Percentiles rank a stretch among this genome's conserved stretches.
phyloP scores from a whole-genome alignment of 2,329 filamentous ascomycete genomes.

The Epichloe hybrida region DNA sequence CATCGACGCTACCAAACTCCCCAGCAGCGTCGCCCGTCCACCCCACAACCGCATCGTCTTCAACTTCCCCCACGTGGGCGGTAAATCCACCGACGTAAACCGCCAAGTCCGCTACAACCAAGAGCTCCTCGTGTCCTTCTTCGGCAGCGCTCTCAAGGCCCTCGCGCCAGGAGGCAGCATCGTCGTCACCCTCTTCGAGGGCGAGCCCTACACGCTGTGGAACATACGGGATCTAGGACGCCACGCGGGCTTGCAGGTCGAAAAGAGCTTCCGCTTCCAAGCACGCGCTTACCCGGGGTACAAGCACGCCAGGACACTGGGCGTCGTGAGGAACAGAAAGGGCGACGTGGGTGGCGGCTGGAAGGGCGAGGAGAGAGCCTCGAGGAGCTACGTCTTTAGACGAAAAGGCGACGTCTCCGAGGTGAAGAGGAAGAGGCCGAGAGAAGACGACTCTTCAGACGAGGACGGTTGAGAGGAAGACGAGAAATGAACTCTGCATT shows the following conservation, averaged over 20 bases:
- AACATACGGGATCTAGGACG: conserved; percentile 79
- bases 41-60: conserved; percentile 71
- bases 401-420: conserved; percentile 37
- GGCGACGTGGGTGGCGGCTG: conserved; percentile 27
- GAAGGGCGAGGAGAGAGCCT: conserved; percentile 28
- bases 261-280: conserved; percentile 57
- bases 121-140: conserved; percentile 58
- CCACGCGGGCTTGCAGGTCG: conserved; percentile 58
- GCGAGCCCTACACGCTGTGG: conserved; percentile 90
- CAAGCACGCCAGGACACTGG: conserved; percentile 57
- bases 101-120: conserved; percentile 89
- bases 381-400: conserved; percentile 50
- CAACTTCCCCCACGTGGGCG: conserved; percentile 95
- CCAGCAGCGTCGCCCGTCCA: conserved; percentile 38
- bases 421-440: conserved; percentile 18
- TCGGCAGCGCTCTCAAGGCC: conserved; percentile 33
- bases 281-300: conserved; percentile 59
- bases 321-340: conserved; percentile 40
- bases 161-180: conserved; percentile 43
- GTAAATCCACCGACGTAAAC: conserved; percentile 84
- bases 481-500: not conserved
- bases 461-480: conserved; percentile 18
- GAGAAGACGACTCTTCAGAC: conserved; percentile 3
- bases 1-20: conserved; percentile 19
- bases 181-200: conserved; percentile 81